These are phyloP conservation scores for Dichomitus squalens DNA, from an alignment of 1,284 basidiomycete genomes.

Conservation along the genomic window DNA sequence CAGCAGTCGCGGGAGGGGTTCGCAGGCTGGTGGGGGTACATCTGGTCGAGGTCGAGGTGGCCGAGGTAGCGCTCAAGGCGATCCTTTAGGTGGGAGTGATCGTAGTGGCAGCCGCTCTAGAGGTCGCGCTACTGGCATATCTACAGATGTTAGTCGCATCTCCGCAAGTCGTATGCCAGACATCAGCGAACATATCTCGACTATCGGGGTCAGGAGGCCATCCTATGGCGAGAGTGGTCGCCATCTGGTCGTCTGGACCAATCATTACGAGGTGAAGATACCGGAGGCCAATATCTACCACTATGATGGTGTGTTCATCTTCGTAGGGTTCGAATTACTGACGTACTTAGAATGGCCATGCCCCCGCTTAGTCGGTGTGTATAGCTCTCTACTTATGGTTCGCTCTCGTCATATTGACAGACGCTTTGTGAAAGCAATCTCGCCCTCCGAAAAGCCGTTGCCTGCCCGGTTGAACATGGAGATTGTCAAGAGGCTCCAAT, in stretches of 20 bases:
- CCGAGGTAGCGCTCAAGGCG: no score
- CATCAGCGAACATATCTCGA: constrained; percentile 42
- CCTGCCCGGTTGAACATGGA: constrained; percentile 71
- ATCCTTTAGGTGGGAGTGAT: no score
- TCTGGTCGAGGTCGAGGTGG: no score
- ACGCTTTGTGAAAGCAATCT: constrained; percentile 46
- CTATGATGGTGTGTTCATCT: constrained; percentile 62
- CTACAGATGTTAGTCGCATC: no score
- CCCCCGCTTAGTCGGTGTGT: constrained; percentile 57
- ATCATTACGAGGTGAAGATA: constrained; percentile 63
- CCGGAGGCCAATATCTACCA: constrained; percentile 67
- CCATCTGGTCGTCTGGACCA: constrained; percentile 55
- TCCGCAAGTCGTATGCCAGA: background rate
- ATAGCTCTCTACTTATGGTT: background rate
- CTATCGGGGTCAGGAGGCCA: constrained; percentile 66
- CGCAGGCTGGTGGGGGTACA: no score
- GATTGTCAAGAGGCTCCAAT: constrained; percentile 64
- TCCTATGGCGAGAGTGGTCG: constrained; percentile 61
- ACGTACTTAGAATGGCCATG: background rate
- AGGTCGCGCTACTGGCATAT: no score
- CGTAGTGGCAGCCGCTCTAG: no score
- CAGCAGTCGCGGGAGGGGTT: no score
- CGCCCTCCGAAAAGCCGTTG: constrained; percentile 62
- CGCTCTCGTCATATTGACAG: background rate
- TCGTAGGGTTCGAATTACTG: background rate